Evolutionary conservation across 2,329 filamentous ascomycete species (phyloP), one percentile per base, ranked within the genome.

Genomic region (Calcarisporium arbuscula): DNA sequence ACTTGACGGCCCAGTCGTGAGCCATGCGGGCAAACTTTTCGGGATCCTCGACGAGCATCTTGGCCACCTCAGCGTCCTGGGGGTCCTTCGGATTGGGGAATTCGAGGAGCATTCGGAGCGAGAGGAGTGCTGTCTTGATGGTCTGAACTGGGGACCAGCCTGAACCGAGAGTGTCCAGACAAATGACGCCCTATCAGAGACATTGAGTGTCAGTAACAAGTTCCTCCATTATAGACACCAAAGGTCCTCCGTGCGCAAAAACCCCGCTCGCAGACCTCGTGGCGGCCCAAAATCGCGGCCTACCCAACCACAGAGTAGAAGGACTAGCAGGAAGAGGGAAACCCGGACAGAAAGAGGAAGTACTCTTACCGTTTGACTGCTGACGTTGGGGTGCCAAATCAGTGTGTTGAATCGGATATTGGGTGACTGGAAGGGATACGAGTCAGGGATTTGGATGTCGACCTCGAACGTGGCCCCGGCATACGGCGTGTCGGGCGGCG

Each of bases 371-470:
- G 89, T 95, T 57, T 92, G 84, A 52, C 84, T 90, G 70, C 85
- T 94, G 64, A 98, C 78, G 55, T 98, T 98, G 21, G 92, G 92
- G 59, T 98, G 92, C 89, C 89, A 98, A 49, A 96, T 82, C 61
- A 82, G 89, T 44, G 92, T 98, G 45, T 82, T 76, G 54, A 96
- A 96, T 50, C 78, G 82, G 83, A 98, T 96, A 39, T 77, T 61
- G 5, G 92, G 92, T 5, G 90, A 86, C 49, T 88, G 84, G 67
- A 98, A 98, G 0, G 92, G 92, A 53, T 98, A 98, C 47, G 85
- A 84, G 42, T 75, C 74, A 0, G 90, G 89, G 34, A 98, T 92
- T 50, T 74, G 74, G 50, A 98, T 92, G 52, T 95, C 85, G 47
- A 98, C 77, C 12, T 74, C 62, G 58, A 79, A 98, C 19, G 72